Evolutionary conservation across 2,329 filamentous ascomycete genomes (phyloP), one percentile per base, ranked within the genome.

Genomic region (Trichoderma sp.): DNA sequence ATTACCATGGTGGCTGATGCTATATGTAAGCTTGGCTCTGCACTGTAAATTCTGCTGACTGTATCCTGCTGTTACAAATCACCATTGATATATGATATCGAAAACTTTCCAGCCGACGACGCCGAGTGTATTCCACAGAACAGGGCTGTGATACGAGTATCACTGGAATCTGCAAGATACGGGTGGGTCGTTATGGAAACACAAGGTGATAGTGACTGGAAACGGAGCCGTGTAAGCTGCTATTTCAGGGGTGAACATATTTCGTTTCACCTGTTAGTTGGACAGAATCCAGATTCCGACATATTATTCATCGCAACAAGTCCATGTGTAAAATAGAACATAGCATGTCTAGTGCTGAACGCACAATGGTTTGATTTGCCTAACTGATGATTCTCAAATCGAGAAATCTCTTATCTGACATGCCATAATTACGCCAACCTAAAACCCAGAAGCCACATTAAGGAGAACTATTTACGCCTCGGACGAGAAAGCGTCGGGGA

Each of bases 401-500:
- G 78, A 81, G 75, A 78, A 79, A 80, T 80, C 82, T 78, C 78
- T 76, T 84, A 82, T 83, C 81, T 83, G 84, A 86, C 83, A 85
- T 84, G 83, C 84, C 83, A 84, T 81, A 82, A 83, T 84, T 85
- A 87, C 85, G 85, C 85, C 85, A 85, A 81, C 81, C 83, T 75
- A 64, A 82, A 81, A 84, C 81, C 83, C 84, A 84, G 82, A 83
- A 83, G 80, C 81, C 81, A 82, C 79, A 80, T 78, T 33, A 73
- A 63, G 79, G 80, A 80, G 79, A 81, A 81, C 81, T 80, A 79
- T 81, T 83, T 87, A 90, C 85, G 87, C 88, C 85, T 89, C 87
- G 65, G 84, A 82, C 78, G 88, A 87, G 89, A 97, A 99, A 85
- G 97, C 97, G 79, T 94, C 93, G 82, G 97, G 97, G 94, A 98